Base-by-base conservation (phyloP, 176 grass and related monocot genomes). In the Thalia dealbata region DNA sequence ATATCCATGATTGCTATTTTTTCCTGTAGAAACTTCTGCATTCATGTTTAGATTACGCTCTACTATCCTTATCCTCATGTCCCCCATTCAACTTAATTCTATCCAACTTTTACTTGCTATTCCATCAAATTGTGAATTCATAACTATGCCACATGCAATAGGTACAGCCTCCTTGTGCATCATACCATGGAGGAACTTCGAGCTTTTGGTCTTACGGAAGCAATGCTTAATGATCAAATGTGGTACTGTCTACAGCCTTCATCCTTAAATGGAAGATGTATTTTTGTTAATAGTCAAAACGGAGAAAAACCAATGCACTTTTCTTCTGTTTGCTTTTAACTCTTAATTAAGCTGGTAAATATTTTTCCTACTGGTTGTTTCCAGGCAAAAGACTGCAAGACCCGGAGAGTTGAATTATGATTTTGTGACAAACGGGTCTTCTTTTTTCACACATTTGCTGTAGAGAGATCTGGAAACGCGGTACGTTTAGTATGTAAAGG, bases 141-240 rank as follows among this genome's bases (percentile, higher is more conserved):
- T 13, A 19, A 28, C 13, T 35, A 7, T 38, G 16, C n/a, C n/a
- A 30, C 32, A 6, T 23, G 14, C 32, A 32, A 61, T 2, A 71
- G 90, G 73, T 92, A 92, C 67, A 92, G 90, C 78, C 76, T 92
- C 22, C 90, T 92, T 9, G 86, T 89, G 19, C 86, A 92, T 74
- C 90, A 92, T 48, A 75, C 79, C 10, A 76, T 76, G 13, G 90
- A 89, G 29, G 69, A 92, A 58, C 86, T 92, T 24, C 58, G 45
- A 44, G 76, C n/a, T 5, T 92, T 84, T 32, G 86, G 90, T 0
- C 46, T 92, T 8, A 89, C 86, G 2, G 78, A 89, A 21, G 76
- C 81, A 3, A 92, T 92, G 86, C 15, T 92, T 0, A 41, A 89
- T 64, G 90, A 89, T 61, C 90, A 92, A 70, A 63, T 89, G 78